phyloP scores from a whole-genome alignment of 139 green algal genomes.

The Zygnema circumcarinatum region DNA sequence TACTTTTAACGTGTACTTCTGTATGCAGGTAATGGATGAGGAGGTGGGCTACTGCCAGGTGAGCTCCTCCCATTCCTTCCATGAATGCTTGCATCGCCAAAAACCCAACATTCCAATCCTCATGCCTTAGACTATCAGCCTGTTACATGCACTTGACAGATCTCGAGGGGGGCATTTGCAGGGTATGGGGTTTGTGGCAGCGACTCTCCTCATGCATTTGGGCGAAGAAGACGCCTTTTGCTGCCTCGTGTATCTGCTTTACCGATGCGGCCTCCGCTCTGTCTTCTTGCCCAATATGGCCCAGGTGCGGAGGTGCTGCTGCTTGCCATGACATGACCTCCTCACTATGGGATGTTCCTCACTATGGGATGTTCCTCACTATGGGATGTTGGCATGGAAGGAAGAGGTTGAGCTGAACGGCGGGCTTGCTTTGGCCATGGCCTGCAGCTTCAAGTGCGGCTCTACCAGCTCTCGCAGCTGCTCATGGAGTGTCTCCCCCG shows the following conservation, averaged over 20 bases:
- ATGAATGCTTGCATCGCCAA: too few species aligned
- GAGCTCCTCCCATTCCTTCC: not conserved
- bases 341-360: not conserved
- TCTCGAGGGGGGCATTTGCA: constrained; percentile 21
- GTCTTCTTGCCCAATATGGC: constrained; percentile 61
- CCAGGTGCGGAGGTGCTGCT: constrained; percentile 40
- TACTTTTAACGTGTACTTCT: too few species aligned
- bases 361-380: not conserved
- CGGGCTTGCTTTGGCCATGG: too few species aligned
- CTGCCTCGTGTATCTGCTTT: constrained; percentile 49
- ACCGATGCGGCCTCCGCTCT: constrained; percentile 36
- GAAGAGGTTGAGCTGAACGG: too few species aligned
- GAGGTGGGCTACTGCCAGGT: constrained; percentile 84
- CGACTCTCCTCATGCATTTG: constrained; percentile 91
- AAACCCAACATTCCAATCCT: too few species aligned
- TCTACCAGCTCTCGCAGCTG: constrained; percentile 62
- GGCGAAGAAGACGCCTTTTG: constrained; percentile 89
- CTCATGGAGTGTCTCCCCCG: constrained; percentile 32
- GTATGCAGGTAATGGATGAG: constrained; percentile 40
- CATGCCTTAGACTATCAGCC: too few species aligned
- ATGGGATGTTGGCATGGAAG: not conserved
- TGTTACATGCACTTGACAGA: not conserved
- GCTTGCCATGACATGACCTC: not conserved
- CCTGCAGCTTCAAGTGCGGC: constrained; percentile 42
- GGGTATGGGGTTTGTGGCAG: constrained; percentile 89